Evolutionary conservation across 345 rosid species (phyloP), one percentile per base, ranked within the genome.

Genomic region (Diplotaxis tenuifolia): DNA sequence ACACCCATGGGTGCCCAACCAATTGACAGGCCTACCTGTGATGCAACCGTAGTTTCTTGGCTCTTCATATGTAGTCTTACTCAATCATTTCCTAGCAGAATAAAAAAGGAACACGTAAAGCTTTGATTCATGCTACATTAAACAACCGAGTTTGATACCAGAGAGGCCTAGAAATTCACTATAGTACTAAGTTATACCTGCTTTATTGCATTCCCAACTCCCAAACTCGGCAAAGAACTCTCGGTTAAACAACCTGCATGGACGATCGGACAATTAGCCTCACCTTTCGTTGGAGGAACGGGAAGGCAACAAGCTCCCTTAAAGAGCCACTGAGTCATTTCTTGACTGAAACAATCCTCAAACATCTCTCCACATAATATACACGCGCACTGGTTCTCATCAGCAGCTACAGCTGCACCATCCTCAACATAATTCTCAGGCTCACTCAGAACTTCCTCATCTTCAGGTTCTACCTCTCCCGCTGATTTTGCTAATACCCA

Each of bases 361-460:
- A 95, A 95, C 54, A 92, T 70, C 77, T 90, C 91, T 28, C 98
- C 99, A 74, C 99, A 95, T 52, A 95, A 64, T 63, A 92, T 64
- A 78, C 99, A 95, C 18, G 86, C 93, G 76, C 83, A 83, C 65
- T 89, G 97, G 73, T 82, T 80, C 79, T 95, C 99, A 80, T 95
- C 94, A 9, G 92, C 94, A 58, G 82, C 84, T 76, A 87, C 90
- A 75, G 83, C 80, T 21, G 75, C 81, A 65, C 80, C 89, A 70
- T 75, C 82, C 47, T 72, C 85, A 9, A 38, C 67, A n/a, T 42
- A 70, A 71, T 64, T 75, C 23, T 74, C 81, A 45, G 78, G 21
- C 38, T 80, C 84, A 50, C 82, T 80, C 61, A 69, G 56, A 31
- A 34, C 70, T 66, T 54, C 77, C 49, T 76, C 70, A 19, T 76